Percentiles rank a stretch among this genome's conserved stretches.
These are phyloP conservation scores for Trichosporon inkin DNA, from an alignment of 1,284 basidiomycete genomes.

Conservation along the genomic window DNA sequence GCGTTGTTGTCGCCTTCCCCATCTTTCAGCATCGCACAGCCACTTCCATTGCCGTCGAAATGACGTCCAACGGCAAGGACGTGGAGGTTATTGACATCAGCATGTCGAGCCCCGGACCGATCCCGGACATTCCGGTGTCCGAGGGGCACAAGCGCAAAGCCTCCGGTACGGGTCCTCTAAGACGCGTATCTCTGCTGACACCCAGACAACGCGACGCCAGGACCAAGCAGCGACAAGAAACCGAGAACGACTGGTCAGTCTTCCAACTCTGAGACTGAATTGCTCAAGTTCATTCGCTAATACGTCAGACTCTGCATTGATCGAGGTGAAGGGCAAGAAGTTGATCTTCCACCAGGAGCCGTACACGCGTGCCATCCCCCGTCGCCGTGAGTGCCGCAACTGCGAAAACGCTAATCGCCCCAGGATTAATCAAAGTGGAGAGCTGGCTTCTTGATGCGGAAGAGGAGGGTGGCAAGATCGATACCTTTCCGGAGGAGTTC, in stretches of 20 bases:
- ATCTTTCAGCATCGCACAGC: not conserved
- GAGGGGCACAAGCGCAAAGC: conserved; percentile 16
- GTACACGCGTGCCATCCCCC: conserved; percentile 19
- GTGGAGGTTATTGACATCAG: conserved; percentile 18
- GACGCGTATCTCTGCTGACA: not conserved
- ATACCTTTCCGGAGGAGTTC: conserved; percentile 34
- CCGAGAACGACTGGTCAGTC: not conserved
- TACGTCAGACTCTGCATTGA: conserved; percentile 4
- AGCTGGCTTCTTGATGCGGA: conserved; percentile 33
- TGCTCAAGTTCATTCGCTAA: not conserved
- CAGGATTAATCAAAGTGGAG: conserved; percentile 31
- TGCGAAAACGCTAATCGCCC: not conserved
- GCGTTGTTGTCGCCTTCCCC: not conserved
- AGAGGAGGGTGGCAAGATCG: conserved; percentile 24
- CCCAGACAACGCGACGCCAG: not conserved
- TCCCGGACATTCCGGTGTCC: not conserved
- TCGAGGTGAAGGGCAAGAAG: conserved; percentile 35
- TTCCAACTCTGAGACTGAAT: too few species aligned
- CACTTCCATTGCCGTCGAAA: not conserved
- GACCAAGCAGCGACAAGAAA: conserved; percentile 8
- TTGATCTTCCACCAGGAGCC: conserved; percentile 31
- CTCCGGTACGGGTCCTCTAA: not conserved
- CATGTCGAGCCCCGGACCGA: conserved; percentile 13
- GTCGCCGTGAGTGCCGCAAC: conserved; percentile 27
- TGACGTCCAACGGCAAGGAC: not conserved